Evolutionary conservation across 805 yeast species (phyloP).

Genomic region (Clavispora vitiphila): DNA sequence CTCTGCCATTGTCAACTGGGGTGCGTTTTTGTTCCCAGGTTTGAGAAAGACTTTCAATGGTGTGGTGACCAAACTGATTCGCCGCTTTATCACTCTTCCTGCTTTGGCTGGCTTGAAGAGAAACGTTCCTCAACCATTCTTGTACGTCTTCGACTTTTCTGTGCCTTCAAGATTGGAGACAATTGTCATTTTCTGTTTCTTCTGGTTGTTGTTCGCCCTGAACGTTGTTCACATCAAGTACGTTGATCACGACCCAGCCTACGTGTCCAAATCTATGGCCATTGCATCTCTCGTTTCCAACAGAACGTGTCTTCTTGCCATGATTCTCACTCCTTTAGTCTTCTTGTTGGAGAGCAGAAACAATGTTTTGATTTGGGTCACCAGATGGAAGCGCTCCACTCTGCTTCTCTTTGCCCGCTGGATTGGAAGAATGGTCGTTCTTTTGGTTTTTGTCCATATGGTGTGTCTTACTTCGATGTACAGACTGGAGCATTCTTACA

Average conservation of each 20-base stretch:
- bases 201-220: conserved; percentile 11
- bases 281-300: conserved; percentile 5
- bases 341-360: conserved; percentile 16
- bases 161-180: conserved; percentile 29
- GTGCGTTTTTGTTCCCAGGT: conserved; percentile 34
- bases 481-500: neutral
- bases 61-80: conserved; percentile 18
- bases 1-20: conserved; percentile 40
- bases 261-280: conserved; percentile 6
- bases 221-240: conserved; percentile 7
- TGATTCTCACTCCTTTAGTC: conserved; percentile 14
- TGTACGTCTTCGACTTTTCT: conserved; percentile 18
- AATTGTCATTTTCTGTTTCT: conserved; percentile 16
- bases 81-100: conserved; percentile 25
- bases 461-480: conserved; percentile 7
- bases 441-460: conserved; percentile 13
- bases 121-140: conserved; percentile 3
- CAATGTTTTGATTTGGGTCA: conserved; percentile 16
- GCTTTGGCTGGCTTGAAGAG: conserved; percentile 19
- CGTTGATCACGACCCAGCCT: conserved; percentile 6
- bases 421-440: conserved; percentile 14
- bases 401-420: conserved; percentile 14
- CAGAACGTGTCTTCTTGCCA: conserved; percentile 14
- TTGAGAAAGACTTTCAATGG: conserved; percentile 26
- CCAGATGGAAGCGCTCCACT: conserved; percentile 16